Percentiles rank a stretch among this genome's conserved stretches.
Evolutionary conservation across 2,329 filamentous ascomycete species (phyloP).

Genomic region (Penicillium sp.): DNA sequence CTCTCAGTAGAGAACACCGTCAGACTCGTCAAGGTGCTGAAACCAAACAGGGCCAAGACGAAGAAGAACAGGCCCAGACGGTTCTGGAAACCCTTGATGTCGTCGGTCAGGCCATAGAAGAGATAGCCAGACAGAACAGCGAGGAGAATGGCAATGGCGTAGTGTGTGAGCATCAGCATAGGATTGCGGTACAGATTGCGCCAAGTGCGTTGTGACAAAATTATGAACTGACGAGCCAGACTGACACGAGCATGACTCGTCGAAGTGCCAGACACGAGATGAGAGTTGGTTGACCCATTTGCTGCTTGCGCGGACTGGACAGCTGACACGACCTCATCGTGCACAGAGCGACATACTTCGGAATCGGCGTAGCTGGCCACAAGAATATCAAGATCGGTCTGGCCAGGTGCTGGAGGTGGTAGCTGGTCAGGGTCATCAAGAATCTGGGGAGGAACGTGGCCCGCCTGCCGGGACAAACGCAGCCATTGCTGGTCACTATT

Average conservation of each 20-base stretch:
- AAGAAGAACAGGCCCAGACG: conserved; percentile 97
- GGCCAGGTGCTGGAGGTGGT: conserved; percentile 55
- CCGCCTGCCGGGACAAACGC: conserved; percentile 52
- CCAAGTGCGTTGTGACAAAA: conserved; percentile 88
- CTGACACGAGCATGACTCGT: conserved; percentile 76
- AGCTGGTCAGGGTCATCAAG: conserved; percentile 64
- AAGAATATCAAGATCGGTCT: conserved; percentile 76
- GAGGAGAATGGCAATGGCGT: conserved; percentile 90
- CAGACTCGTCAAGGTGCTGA: conserved; percentile 88
- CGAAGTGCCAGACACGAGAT: conserved; percentile 44
- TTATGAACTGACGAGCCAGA: conserved; percentile 74
- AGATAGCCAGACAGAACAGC: conserved; percentile 92
- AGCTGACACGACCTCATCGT: conserved; percentile 71
- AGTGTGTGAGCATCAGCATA: conserved; percentile 97
- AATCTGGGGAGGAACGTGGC: conserved; percentile 54
- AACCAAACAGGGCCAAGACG: conserved; percentile 88
- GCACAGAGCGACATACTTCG: conserved; percentile 66
- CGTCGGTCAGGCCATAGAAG: conserved; percentile 92
- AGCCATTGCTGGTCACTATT: conserved; percentile 56
- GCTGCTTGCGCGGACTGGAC: conserved; percentile 59
- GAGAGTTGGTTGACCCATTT: conserved; percentile 60
- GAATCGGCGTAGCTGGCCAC: conserved; percentile 72
- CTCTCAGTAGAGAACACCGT: conserved; percentile 90
- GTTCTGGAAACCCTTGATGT: conserved; percentile 97
- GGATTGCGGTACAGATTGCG: conserved; percentile 96